Evolutionary conservation across 179 eudicot species (phyloP), one percentile per base, ranked within the genome.

Genomic region (Monotropa hypopitys): DNA sequence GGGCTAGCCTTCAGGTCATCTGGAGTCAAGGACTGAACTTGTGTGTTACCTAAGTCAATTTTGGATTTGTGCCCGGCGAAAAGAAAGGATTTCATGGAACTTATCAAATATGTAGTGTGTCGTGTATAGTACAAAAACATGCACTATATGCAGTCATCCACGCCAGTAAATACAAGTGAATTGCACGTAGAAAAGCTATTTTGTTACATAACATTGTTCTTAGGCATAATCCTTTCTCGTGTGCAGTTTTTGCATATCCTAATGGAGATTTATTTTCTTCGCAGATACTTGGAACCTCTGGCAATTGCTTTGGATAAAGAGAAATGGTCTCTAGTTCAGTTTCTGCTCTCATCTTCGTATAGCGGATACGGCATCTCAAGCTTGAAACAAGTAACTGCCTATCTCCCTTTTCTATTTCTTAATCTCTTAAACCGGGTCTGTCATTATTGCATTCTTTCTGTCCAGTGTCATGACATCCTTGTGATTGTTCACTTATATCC

Each of bases 311-410:
- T 94, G 85, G 98, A 94, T 45, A 85, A 89, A 54, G 97, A 94
- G 86, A 90, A 85, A 67, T 94, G 98, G 97, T 94, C 98, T 40
- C 85, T 94, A 65, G 98, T 94, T 76, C 97, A 94, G 83, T 85
- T 88, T 83, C 88, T 92, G 76, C 86, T 92, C 72, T 90, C 98
- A 18, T 94, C 98, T 82, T 94, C 98, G 38, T 92, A 94, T 79
- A 89, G 81, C 76, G 97, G 97, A 83, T 94, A 94, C 83, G 98
- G 98, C 76, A 85, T 81, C 79, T 88, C 98, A 46, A 92, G 95
- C 82, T 90, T 94, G 84, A 89, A 88, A 82, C 89, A 91, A 83
- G 98, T 94, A 85, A 85, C 74, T 70, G 61, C 54, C 26, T n/a
- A 18, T 54, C 54, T 73, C 35, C 66, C 16, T 74, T 63, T 79